Percentiles rank a stretch among this genome's conserved stretches.
Conservation (phyloP, 768 basidiomycete genomes). For the Termitomyces titanicus region DNA sequence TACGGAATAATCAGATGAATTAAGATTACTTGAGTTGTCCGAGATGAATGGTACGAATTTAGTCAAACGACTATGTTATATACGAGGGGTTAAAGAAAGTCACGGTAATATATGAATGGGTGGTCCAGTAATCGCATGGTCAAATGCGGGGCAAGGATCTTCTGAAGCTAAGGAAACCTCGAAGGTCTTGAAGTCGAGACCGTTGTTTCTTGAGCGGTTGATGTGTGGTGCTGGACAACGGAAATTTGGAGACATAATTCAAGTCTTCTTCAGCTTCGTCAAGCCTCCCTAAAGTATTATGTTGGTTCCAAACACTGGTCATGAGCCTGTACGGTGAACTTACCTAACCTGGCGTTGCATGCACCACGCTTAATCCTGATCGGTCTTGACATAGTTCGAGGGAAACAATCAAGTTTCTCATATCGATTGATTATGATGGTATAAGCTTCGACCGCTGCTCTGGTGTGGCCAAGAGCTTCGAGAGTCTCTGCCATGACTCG, state of each 20-base stretch:
- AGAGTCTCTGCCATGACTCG: slow-evolving; percentile 1
- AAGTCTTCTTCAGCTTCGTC: slow-evolving; percentile 3
- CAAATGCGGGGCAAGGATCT: background rate
- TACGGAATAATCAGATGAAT: too few species aligned
- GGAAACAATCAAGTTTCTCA: background rate
- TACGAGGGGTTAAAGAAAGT: too few species aligned
- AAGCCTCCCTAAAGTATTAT: background rate
- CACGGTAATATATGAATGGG: too few species aligned
- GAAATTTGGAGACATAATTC: background rate
- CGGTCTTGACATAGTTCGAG: background rate
- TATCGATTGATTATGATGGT: slow-evolving; percentile 1
- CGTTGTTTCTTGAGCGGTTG: background rate
- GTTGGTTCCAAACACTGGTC: background rate
- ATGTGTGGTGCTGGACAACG: background rate
- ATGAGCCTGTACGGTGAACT: too few species aligned
- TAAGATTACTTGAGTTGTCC: too few species aligned
- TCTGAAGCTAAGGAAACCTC: background rate
- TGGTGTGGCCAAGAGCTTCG: background rate
- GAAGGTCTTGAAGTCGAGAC: background rate
- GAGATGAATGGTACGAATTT: too few species aligned
- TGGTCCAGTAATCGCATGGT: background rate
- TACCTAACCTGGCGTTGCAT: background rate
- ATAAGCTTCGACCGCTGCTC: background rate
- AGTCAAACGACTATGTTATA: too few species aligned
- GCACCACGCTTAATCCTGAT: background rate